Percentiles rank a stretch among this genome's conserved stretches.
phyloP scores from a whole-genome alignment of 495 filamentous ascomycete genomes.

The Tirmania nivea region DNA sequence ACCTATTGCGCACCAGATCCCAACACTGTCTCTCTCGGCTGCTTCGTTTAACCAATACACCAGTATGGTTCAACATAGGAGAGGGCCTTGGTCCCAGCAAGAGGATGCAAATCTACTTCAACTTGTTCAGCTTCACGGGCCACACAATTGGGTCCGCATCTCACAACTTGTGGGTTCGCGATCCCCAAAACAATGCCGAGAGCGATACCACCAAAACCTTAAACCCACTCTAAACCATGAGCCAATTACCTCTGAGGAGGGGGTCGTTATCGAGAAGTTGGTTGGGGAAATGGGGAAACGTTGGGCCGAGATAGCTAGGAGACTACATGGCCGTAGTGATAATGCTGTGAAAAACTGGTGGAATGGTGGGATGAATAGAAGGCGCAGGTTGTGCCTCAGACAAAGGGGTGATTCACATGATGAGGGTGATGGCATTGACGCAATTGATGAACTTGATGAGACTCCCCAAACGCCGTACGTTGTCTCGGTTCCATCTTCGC shows the following conservation, averaged over 20 bases:
- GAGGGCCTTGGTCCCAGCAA: conserved; percentile 72
- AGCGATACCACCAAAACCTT: conserved; percentile 87
- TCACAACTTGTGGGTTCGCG: conserved; percentile 52
- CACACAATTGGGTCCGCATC: conserved; percentile 85
- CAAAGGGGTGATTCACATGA: conserved; percentile 24
- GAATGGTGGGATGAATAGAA: conserved; percentile 85
- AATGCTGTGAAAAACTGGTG: conserved; percentile 99
- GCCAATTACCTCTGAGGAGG: conserved; percentile 82
- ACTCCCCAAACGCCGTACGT: conserved; percentile 1
- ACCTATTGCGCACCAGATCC: background rate
- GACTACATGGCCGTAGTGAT: conserved; percentile 73
- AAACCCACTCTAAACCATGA: conserved; percentile 78
- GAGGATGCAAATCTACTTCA: conserved; percentile 55
- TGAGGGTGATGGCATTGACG: conserved; percentile 13
- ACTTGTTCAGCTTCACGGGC: conserved; percentile 54
- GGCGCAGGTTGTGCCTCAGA: conserved; percentile 29
- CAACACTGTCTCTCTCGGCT: background rate
- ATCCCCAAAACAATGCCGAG: conserved; percentile 87
- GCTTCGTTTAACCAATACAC: background rate
- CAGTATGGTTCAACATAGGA: conserved; percentile 28
- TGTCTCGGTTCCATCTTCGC: conserved; percentile 16
- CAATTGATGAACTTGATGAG: conserved; percentile 8
- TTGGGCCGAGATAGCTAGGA: conserved; percentile 88
- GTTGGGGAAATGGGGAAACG: conserved; percentile 67
- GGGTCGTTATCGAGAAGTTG: conserved; percentile 54